These are phyloP conservation scores for Abelmoschus esculentus DNA, from an alignment of 345 rosid species.

Conservation along the genomic window DNA sequence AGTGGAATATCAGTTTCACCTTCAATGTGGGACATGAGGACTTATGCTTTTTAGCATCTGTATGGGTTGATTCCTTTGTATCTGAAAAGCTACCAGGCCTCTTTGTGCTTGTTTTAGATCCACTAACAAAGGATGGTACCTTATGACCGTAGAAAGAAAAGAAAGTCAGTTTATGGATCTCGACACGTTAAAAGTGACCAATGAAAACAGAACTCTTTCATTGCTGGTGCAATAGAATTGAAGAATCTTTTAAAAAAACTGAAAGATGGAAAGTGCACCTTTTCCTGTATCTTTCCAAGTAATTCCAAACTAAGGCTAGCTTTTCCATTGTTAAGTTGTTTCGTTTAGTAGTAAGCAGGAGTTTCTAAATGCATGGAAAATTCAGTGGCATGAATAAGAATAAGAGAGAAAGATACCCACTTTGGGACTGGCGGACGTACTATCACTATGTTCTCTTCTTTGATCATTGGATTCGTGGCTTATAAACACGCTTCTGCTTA, in stretches of 20 bases:
- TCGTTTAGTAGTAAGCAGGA: too few species aligned
- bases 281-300: too few species aligned
- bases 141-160: neutral
- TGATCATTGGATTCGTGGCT: neutral
- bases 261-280: too few species aligned
- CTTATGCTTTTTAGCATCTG: conserved; percentile 18
- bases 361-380: neutral
- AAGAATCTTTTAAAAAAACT: too few species aligned
- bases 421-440: conserved; percentile 24
- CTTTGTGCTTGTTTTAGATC: conserved; percentile 8
- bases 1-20: neutral
- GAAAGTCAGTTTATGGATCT: neutral
- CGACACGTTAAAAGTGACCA: neutral
- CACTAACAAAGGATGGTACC: conserved; percentile 3
- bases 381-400: neutral
- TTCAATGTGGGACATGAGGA: conserved; percentile 21
- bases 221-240: neutral
- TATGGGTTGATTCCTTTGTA: conserved; percentile 13
- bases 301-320: too few species aligned
- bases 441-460: conserved; percentile 10
- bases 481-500: neutral
- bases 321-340: neutral
- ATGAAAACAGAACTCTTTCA: neutral
- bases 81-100: conserved; percentile 8
- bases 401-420: conserved; percentile 11